phyloP scores from a whole-genome alignment of 176 grass and related monocot species.

The Stipa capillata region DNA sequence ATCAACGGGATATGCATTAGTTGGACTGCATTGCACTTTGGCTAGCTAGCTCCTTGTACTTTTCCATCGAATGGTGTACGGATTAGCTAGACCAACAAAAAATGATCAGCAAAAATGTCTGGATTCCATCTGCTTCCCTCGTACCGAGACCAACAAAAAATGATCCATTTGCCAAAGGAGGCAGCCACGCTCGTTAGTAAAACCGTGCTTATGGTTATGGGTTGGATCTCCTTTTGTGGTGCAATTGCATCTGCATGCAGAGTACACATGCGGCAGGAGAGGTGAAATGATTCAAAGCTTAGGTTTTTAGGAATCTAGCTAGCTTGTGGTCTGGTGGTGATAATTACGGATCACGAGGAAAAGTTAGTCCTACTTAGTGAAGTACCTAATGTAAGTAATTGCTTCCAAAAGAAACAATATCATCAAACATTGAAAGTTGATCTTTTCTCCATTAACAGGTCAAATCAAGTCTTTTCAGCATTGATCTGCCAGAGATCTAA shows the following conservation, averaged over 20 bases:
- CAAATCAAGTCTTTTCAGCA: no score
- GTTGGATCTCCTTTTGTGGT: not conserved
- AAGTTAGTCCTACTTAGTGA: not conserved
- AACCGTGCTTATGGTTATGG: not conserved
- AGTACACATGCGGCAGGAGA: not conserved
- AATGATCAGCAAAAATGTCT: no score
- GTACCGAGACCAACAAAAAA: not conserved
- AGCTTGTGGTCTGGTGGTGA: not conserved
- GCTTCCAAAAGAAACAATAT: no score
- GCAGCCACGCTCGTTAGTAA: conserved; percentile 2
- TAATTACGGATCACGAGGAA: not conserved
- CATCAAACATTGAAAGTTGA: no score
- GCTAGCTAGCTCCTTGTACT: no score
- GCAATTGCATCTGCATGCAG: no score
- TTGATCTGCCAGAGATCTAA: no score
- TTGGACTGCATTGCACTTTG: not conserved
- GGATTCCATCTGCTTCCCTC: not conserved
- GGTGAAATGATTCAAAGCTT: not conserved
- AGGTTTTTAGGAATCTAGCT: no score
- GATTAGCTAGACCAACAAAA: not conserved
- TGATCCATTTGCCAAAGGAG: not conserved
- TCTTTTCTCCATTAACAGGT: no score
- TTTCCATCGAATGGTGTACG: not conserved
- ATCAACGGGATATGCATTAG: no score
- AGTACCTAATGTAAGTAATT: no score